Evolutionary conservation across 768 basidiomycete genomes (phyloP).

Genomic region (Suillus alpinus): DNA sequence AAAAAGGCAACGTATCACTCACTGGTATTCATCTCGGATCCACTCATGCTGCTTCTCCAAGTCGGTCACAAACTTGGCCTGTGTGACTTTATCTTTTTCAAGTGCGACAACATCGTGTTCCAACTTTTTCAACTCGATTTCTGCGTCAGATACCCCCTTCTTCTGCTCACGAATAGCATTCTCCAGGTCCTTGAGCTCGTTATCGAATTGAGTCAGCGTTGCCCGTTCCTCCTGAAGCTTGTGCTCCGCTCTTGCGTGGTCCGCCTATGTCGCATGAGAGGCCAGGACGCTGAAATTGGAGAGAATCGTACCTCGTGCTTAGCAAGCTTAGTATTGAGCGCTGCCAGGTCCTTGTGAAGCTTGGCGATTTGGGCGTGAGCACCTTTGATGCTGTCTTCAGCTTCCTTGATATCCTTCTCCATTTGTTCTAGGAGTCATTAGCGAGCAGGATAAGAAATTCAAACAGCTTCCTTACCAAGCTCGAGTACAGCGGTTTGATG

Average conservation of each 20-base stretch:
- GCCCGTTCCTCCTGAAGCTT: conserved; percentile 84
- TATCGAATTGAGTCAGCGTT: conserved; percentile 83
- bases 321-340: conserved; percentile 47
- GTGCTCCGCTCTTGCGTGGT: conserved; percentile 62
- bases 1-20: conserved; percentile 30
- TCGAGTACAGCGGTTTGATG: conserved; percentile 85
- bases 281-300: not conserved
- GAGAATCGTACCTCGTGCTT: conserved; percentile 20
- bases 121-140: conserved; percentile 59
- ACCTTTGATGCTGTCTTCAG: conserved; percentile 18
- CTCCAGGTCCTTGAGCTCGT: conserved; percentile 83
- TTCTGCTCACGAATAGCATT: conserved; percentile 80
- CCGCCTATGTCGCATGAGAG: conserved; percentile 35
- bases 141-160: conserved; percentile 61
- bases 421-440: conserved; percentile 23
- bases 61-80: conserved; percentile 48
- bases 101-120: conserved; percentile 67
- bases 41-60: conserved; percentile 85
- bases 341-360: conserved; percentile 61
- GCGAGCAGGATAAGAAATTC: not conserved
- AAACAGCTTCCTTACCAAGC: conserved; percentile 56
- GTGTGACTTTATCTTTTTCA: conserved; percentile 61
- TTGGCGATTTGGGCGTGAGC: conserved; percentile 47
- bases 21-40: conserved; percentile 89
- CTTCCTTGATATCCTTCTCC: conserved; percentile 27